Evolutionary conservation across 225 moss, liverwort and hornwort genomes (phyloP).

Genomic region (Climacium dendroides): DNA sequence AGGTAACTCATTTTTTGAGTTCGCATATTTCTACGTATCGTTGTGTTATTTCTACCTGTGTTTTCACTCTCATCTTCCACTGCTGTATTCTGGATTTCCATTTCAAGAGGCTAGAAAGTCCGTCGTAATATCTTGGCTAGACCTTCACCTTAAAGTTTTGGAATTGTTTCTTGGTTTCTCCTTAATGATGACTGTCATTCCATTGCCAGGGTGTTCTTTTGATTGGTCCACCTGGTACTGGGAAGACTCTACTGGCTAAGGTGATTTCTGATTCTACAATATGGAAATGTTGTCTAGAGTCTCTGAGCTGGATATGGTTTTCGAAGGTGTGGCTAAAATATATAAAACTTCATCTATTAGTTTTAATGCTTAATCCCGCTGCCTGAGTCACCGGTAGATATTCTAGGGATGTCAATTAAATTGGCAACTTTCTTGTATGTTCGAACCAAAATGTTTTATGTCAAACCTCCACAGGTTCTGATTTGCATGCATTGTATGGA

Average conservation of each 20-base stretch:
- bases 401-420: background rate
- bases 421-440: background rate
- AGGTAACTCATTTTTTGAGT: conserved; percentile 28
- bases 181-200: background rate
- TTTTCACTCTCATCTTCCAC: background rate
- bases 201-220: conserved; percentile 76
- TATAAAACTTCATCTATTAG: background rate
- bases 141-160: background rate
- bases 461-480: conserved; percentile 19
- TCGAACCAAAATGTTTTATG: conserved; percentile 26
- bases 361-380: background rate
- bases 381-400: background rate
- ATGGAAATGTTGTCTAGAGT: background rate
- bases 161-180: background rate
- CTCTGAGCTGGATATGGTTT: background rate
- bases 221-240: conserved; percentile 98
- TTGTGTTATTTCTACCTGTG: background rate
- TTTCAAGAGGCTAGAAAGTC: background rate
- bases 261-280: conserved; percentile 8
- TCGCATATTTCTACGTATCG: background rate
- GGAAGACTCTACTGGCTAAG: conserved; percentile 96
- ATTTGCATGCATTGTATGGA: conserved; percentile 20
- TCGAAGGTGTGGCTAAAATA: background rate
- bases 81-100: background rate
- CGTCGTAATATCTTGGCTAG: background rate